These are phyloP conservation scores for Sequoia sempervirens DNA, from an alignment of 75 land plant genomes.

Conservation along the genomic window DNA sequence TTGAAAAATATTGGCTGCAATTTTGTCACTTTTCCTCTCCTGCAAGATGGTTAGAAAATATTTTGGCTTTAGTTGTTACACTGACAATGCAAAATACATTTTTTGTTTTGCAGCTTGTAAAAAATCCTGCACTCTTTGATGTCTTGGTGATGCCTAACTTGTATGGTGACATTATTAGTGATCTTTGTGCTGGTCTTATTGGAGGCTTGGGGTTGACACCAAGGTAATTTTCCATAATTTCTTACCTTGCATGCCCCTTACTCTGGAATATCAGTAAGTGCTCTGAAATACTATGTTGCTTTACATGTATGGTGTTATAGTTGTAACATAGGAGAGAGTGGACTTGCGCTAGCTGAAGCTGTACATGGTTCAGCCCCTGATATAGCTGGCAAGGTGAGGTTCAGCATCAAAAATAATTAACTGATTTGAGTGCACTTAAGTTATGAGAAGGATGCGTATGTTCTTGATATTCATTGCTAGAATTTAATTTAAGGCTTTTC, in stretches of 20 bases:
- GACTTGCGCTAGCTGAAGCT: conserved; percentile 91
- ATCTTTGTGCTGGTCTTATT: conserved; percentile 95
- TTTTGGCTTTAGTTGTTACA: not conserved
- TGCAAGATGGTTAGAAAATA: no score
- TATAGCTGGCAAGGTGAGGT: conserved; percentile 93
- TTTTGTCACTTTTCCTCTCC: no score
- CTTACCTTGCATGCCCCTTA: not conserved
- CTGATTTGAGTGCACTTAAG: not conserved
- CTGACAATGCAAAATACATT: not conserved
- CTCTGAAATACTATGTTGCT: not conserved
- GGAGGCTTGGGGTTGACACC: conserved; percentile 97
- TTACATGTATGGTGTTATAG: conserved; percentile 27
- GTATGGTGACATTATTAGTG: conserved; percentile 97
- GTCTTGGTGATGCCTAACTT: conserved; percentile 97
- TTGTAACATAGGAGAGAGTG: conserved; percentile 92
- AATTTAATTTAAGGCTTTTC: not conserved
- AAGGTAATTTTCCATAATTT: conserved; percentile 44
- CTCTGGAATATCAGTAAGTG: not conserved
- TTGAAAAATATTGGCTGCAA: not conserved
- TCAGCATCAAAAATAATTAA: not conserved
- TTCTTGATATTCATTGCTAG: not conserved
- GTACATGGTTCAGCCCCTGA: conserved; percentile 99
- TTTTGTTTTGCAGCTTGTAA: conserved; percentile 68
- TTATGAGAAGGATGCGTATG: not conserved
- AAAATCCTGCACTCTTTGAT: conserved; percentile 93